Percentiles rank a stretch among this genome's conserved stretches.
These are phyloP conservation scores for Euphrasia confusa DNA, from an alignment of 257 asterid species.

Conservation along the genomic window DNA sequence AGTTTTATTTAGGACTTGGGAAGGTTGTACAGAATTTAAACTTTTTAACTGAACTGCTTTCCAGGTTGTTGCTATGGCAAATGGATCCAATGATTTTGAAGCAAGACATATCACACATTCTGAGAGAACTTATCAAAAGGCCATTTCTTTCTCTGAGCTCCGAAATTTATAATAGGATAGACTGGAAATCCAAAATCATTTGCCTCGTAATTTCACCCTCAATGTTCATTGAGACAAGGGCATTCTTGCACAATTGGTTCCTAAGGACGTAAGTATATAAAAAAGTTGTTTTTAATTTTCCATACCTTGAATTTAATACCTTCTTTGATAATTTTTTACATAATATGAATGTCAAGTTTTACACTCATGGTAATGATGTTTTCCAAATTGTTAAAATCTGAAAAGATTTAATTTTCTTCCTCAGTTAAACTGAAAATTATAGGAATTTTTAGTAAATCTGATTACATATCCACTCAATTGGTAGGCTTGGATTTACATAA, in stretches of 20 bases:
- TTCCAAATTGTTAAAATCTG: constrained; percentile 6
- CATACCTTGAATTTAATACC: background rate
- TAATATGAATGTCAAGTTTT: constrained; percentile 6
- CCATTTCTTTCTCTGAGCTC: constrained; percentile 48
- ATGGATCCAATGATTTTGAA: constrained; percentile 59
- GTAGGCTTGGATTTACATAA: constrained; percentile 39
- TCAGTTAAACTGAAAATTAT: constrained; percentile 1
- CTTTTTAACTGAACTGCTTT: constrained; percentile 7
- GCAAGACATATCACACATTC: constrained; percentile 49
- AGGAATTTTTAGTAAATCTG: constrained; percentile 20
- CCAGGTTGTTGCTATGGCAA: constrained; percentile 69
- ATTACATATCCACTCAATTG: constrained; percentile 32
- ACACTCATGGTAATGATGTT: background rate
- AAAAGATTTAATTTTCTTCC: background rate
- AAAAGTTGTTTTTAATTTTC: constrained; percentile 17
- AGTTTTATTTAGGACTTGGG: background rate
- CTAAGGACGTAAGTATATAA: constrained; percentile 49
- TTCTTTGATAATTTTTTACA: background rate
- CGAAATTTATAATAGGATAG: constrained; percentile 51
- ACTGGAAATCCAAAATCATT: constrained; percentile 57
- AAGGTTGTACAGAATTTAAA: background rate
- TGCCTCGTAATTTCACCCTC: constrained; percentile 63
- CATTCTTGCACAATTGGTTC: constrained; percentile 70
- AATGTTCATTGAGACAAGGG: constrained; percentile 62
- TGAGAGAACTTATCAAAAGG: constrained; percentile 45